Percentiles rank a stretch among this genome's conserved stretches.
These are phyloP conservation scores for Tubosaeta sp. DNA, from an alignment of 768 basidiomycete genomes.

Conservation along the genomic window DNA sequence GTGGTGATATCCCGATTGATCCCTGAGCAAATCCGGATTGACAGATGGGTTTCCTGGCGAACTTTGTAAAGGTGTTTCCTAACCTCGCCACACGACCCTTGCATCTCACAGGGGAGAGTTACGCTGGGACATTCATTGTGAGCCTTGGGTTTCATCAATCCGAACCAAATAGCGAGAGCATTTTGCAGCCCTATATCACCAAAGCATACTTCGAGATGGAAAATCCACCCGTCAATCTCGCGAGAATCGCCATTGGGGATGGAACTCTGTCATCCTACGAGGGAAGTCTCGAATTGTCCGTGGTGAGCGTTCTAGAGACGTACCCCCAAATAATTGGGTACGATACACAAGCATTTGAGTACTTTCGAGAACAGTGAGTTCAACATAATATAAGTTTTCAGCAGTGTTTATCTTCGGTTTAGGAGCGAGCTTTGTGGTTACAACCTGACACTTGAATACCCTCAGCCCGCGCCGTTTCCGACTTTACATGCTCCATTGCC, in stretches of 20 bases:
- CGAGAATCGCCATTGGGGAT: conserved; percentile 70
- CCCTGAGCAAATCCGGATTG: background rate
- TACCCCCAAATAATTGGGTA: conserved; percentile 76
- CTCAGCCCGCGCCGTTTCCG: conserved; percentile 53
- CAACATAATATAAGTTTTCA: background rate
- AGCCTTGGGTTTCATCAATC: conserved; percentile 17
- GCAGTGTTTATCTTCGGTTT: background rate
- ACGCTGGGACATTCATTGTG: conserved; percentile 70
- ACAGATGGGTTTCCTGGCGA: conserved; percentile 68
- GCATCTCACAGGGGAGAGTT: conserved; percentile 69
- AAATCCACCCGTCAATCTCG: conserved; percentile 63
- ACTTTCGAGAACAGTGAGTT: conserved; percentile 65
- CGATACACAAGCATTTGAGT: conserved; percentile 58
- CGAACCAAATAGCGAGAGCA: too few relatives aligned
- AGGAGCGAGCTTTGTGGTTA: conserved; percentile 62
- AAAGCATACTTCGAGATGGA: conserved; percentile 63
- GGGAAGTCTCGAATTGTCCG: conserved; percentile 50
- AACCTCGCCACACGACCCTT: conserved; percentile 64
- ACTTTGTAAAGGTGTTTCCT: conserved; percentile 74
- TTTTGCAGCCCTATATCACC: conserved; percentile 79
- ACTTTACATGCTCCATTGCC: conserved; percentile 5
- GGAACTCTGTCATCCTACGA: conserved; percentile 49
- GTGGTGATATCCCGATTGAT: background rate
- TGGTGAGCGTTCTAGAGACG: conserved; percentile 62
- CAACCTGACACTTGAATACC: conserved; percentile 66